A percentile compares a stretch with the other conserved stretches of the same genome.
phyloP scores from a whole-genome alignment of 2,329 filamentous ascomycete genomes.

The Colletotrichum camelliae region DNA sequence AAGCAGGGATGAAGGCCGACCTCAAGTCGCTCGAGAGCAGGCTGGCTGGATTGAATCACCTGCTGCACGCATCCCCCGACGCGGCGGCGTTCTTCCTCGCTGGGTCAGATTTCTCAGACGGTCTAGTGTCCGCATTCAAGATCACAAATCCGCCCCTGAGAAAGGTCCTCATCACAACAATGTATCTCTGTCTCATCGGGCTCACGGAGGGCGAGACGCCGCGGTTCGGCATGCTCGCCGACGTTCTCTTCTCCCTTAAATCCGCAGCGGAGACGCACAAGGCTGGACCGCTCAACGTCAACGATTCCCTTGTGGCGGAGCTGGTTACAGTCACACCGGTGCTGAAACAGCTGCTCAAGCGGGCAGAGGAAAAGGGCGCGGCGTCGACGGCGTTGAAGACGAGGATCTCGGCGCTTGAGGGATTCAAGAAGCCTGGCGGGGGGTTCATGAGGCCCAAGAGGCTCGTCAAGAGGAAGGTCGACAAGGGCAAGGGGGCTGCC shows the following conservation, averaged over 20 bases:
- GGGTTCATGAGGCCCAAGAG: conserved; percentile 56
- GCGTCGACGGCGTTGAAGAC: conserved; percentile 63
- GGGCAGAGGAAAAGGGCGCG: conserved; percentile 52
- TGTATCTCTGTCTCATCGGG: conserved; percentile 77
- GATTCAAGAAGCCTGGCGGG: conserved; percentile 62
- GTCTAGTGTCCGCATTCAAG: conserved; percentile 69
- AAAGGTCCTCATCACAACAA: conserved; percentile 72
- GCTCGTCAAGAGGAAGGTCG: conserved; percentile 57
- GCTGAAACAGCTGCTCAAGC: conserved; percentile 65
- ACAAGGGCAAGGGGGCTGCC: conserved; percentile 67
- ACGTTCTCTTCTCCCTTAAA: conserved; percentile 84
- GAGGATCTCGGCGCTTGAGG: conserved; percentile 64
- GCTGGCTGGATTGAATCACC: conserved; percentile 64
- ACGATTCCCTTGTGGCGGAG: conserved; percentile 79
- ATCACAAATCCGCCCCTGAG: conserved; percentile 68
- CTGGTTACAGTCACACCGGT: conserved; percentile 83
- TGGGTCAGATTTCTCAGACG: conserved; percentile 87
- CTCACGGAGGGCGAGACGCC: conserved; percentile 70
- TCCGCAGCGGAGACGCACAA: conserved; percentile 70
- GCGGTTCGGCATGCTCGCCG: conserved; percentile 77
- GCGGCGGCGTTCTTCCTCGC: conserved; percentile 72
- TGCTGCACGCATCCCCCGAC: conserved; percentile 66
- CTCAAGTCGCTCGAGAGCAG: conserved; percentile 58
- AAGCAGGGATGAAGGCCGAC: conserved; percentile 62
- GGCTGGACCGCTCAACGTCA: conserved; percentile 57